Evolutionary conservation across 2,329 filamentous ascomycete species (phyloP), one percentile per base, ranked within the genome.

Genomic region (Xylaria arbuscula): DNA sequence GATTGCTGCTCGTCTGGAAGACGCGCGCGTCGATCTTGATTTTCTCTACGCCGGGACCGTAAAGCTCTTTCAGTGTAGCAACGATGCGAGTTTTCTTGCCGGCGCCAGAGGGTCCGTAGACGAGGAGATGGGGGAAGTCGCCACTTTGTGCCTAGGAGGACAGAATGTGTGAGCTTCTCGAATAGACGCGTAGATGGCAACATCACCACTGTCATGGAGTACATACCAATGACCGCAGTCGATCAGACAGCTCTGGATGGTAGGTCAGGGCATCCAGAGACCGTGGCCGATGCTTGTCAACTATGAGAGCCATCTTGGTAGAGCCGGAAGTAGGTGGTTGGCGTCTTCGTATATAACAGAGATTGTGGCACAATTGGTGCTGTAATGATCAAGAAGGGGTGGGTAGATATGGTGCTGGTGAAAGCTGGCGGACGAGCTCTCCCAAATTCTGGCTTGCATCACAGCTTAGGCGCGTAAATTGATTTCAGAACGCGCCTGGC

Each of bases 21-120:
- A 98, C 92, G 72, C 96, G 92, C 13, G 94, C 93, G 79, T 99
- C 96, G 82, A 99, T 98, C 84, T 98, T 98, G 86, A 99, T 99
- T 86, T 98, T 98, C 78, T 99, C 97, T n/a, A 97, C 96, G 51
- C 96, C 95, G 0, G 95, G 91, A 0, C 96, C 96, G 80, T 96
- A 99, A 8, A 99, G 87, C 78, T 98, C 95, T 80, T 97, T 97
- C 3, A 99, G 84, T 0, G 95, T 98, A 17, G 96, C 94, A 19
- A 98, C 93, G 73, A 98, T 97, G 51, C 96, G 91, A 1, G 96
- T 99, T 83, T 99, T 99, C 81, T 99, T 99, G 73, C 96, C 96
- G 5, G 96, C 96, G 40, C 96, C 96, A 0, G 95, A 98, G 0
- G 96, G 96, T 0, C 96, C 96, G 79, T 98, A 99, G 72, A 99